Conservation (phyloP, 1,284 basidiomycete genomes). For the Irpex rosettiformis region DNA sequence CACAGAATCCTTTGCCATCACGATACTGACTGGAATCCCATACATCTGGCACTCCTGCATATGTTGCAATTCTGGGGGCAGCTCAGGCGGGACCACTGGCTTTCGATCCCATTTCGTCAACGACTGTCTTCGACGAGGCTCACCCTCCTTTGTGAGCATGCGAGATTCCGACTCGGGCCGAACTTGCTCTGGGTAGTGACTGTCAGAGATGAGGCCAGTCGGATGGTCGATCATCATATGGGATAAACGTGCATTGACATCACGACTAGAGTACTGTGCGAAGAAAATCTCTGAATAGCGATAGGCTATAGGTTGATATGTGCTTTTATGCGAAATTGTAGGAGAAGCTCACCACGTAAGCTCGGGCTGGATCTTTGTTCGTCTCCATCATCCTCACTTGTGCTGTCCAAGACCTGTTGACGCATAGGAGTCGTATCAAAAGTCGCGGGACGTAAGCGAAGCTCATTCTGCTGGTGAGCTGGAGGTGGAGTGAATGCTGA, state of each 20-base stretch:
- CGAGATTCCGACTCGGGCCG: no score
- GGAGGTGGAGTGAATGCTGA: neutral
- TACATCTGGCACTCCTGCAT: conserved; percentile 12
- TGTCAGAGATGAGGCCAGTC: no score
- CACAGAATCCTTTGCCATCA: conserved; percentile 9
- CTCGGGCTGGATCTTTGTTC: neutral
- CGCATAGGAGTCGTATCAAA: neutral
- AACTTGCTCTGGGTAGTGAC: no score
- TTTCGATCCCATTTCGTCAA: neutral
- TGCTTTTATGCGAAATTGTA: no score
- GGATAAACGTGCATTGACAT: no score
- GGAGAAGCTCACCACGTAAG: neutral
- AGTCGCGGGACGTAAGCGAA: neutral
- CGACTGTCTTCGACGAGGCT: neutral
- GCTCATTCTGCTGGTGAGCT: neutral
- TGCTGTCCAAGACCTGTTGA: neutral
- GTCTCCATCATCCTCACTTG: neutral
- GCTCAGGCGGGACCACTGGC: conserved; percentile 5
- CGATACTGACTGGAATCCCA: conserved; percentile 13
- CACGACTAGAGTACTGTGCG: no score
- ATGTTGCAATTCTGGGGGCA: conserved; percentile 13
- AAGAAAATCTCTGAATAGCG: no score
- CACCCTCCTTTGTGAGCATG: neutral
- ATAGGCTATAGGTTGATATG: no score
- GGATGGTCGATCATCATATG: no score